A percentile compares a stretch with the other conserved stretches of the same genome.
These are phyloP conservation scores for Penicillium rolfsii DNA, from an alignment of 2,329 filamentous ascomycete species.

Conservation along the genomic window DNA sequence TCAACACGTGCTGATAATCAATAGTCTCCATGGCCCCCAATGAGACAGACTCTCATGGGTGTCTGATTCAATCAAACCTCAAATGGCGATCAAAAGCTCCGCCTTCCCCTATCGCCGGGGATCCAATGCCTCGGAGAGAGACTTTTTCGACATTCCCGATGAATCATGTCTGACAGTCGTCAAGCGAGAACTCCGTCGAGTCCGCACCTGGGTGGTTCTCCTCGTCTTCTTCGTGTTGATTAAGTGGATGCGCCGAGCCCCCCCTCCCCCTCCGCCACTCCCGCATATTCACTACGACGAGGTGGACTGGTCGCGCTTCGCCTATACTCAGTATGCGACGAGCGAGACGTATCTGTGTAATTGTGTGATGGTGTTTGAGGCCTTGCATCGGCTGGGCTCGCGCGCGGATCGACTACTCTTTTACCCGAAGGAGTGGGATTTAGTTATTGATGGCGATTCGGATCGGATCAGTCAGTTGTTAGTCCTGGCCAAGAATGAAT, in stretches of 20 bases:
- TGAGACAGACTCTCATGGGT: not conserved
- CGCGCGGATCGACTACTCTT: constrained; percentile 47
- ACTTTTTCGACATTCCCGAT: constrained; percentile 44
- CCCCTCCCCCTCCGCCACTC: constrained; percentile 22
- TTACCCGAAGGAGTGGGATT: constrained; percentile 48
- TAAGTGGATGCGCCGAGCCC: constrained; percentile 30
- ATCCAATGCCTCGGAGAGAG: constrained; percentile 38
- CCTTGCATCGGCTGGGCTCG: constrained; percentile 44
- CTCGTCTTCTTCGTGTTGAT: constrained; percentile 32
- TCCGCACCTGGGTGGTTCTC: constrained; percentile 37
- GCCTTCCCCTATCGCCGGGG: constrained; percentile 34
- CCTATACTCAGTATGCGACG: constrained; percentile 50
- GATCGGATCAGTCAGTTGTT: constrained; percentile 52
- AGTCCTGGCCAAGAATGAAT: constrained; percentile 52
- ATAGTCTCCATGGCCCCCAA: not conserved
- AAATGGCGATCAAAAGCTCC: constrained; percentile 18
- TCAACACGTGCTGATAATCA: constrained; percentile 1
- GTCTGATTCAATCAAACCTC: not conserved
- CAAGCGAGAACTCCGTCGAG: constrained; percentile 38
- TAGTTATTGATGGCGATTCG: constrained; percentile 32
- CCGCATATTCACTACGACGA: constrained; percentile 37
- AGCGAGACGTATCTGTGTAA: constrained; percentile 49
- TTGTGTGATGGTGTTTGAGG: constrained; percentile 48
- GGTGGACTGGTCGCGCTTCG: constrained; percentile 48
- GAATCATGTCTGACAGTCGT: constrained; percentile 33